Evolutionary conservation across 495 filamentous ascomycete genomes (phyloP), one percentile per base, ranked within the genome.

Genomic region (Zalerion maritima): DNA sequence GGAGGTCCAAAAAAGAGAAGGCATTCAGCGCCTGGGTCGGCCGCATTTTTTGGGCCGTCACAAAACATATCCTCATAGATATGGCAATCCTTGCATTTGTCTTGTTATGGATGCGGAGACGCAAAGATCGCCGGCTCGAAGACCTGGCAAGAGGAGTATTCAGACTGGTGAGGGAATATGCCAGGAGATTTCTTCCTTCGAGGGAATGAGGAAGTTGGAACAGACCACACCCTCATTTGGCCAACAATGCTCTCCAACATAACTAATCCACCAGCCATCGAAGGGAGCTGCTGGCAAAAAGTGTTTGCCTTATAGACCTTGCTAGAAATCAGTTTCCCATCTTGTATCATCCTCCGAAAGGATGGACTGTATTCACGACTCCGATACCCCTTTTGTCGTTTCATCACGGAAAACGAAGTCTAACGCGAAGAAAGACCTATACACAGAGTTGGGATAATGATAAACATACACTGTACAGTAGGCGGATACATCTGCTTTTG

Each of bases 1-100:
- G 62, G 50, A 58, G 57, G 34, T 52, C 62, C 6, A 57, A 52
- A 21, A 65, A 66, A 30, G 62, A 69, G 23, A 63, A 58, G 15
- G 64, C 60, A 18, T 32, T 83, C 11, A 62, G 62, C 37, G 64
- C 75, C n/a, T 93, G 81, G 79, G 7, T 76, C 5, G 57, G 68
- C 12, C 81, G 82, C 71, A 37, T 75, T n/a, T 30, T 82, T 4
- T 82, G 73, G 75, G 52, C 67, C 26, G 49, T 63, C n/a, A 38
- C 76, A 15, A 78, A 81, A 38, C 84, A 94, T 47, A 43, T 91
- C 12, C 47, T 77, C 14, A 57, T 80, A 31, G 82, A 94, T 46
- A 36, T 73, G 13, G 57, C 76, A 3, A 35, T 94, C 9, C 57
- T 94, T 22, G 69, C 67, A 3, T 34, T 83, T 15, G 39, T 92